Base-by-base conservation (phyloP, 2,329 filamentous ascomycete genomes). In the Cladosporium cucumerinum region DNA sequence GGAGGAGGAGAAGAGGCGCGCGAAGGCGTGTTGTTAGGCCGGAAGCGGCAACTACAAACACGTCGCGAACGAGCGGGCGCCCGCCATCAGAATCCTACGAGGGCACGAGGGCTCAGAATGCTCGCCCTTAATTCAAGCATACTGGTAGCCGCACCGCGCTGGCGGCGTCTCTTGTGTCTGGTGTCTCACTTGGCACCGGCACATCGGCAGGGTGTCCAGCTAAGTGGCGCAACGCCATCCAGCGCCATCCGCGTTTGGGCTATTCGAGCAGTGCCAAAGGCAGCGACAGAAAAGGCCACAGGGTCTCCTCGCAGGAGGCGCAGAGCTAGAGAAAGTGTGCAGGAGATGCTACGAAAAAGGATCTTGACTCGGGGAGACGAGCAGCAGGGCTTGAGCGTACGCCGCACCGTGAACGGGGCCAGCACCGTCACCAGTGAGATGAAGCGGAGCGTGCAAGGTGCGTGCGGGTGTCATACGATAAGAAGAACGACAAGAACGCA, bases 141-240 rank as follows among this genome's bases (percentile, higher is more conserved):
- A 61, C 58, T 30, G 30, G 54, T 57, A 57, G 58, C 43, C 32
- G 46, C 26, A 34, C 58, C 46, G 39, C 58, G 21, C n/a, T 46
- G 46, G 58, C 58, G 58, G 54, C 54, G 54, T 57, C 30, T 57
- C 21, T 18, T 36, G 34, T 34, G 46, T 46, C 21, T 16, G 39
- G 12, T 61, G 58, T 61, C 46, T 49, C 57, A 36, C 58, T 61
- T 61, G 58, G 58, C 46, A 34, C 26, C 58, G 58, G 58, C 43
- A 61, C 43, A 10, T 28, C 58, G 58, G 58, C 58, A 61, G 49
- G 30, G 21, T 10, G 25, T 61, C 43, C 46, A 51, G 43, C 58
- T 23, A 61, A 51, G 59, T 61, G 59, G 59, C 59, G 59, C 32
- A 28, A 28, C 59, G 59, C 59, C 59, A 54, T 34, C 59, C 59